Evolutionary conservation across 2,329 filamentous ascomycete species (phyloP), one percentile per base, ranked within the genome.

Genomic region (Alternaria sp.): DNA sequence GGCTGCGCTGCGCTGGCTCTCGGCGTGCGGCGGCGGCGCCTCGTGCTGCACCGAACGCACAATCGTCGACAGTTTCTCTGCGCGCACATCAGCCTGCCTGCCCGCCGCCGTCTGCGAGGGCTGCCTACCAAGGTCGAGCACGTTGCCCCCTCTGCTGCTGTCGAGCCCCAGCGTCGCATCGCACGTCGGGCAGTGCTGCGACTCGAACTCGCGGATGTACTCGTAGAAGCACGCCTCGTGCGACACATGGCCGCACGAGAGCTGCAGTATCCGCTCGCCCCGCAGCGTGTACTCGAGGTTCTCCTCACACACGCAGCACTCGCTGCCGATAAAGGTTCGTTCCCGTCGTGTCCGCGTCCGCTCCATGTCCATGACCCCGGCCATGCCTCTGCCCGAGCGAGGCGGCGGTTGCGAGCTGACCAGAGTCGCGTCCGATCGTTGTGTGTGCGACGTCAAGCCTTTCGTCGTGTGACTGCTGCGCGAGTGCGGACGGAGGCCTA

Each of bases 191-290:
- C 96, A 99, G 75, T 93, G 94, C 75, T 98, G 93, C 57, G 92
- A 92, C 71, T 98, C 94, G 62, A 95, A 92, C 76, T 97, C 95
- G 75, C 93, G 92, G 73, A 99, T 97, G 78, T 96, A 97, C 81
- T 99, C 96, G 82, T 98, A 98, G 79, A 99, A 98, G 82, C 96
- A 99, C 36, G 95, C 96, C 80, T 98, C 96, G 79, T 99, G 96
- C 11, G 95, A 93, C 64, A 99, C 95, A 81, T 99, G 96, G n/a
- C 90, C 88, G 81, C 96, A 99, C 6, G 94, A 96, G 75, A 99
- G 96, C 79, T 98, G 96, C 57, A 99, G 85, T 65, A 99, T 93
- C 70, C 93, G 90, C 83, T 99, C 96, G 63, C 96, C 96, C 54
- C 92, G 91, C 50, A 99, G 86, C 4, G 93, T 99, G 80, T 98